These are phyloP conservation scores for Vaccinium corymbosum DNA, from an alignment of 148 eudicot species.

Conservation along the genomic window DNA sequence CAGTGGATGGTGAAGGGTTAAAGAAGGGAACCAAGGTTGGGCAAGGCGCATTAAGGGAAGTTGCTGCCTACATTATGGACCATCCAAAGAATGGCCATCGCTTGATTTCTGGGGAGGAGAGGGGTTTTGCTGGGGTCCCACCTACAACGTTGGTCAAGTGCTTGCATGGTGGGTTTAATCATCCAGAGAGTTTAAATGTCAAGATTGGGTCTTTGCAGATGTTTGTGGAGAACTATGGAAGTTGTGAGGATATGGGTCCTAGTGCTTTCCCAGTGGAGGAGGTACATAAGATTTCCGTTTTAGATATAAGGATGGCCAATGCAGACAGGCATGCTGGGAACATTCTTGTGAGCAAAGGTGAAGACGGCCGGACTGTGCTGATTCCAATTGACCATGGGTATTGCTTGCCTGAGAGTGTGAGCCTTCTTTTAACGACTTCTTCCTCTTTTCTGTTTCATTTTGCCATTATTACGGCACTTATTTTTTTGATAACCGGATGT, in stretches of 20 bases:
- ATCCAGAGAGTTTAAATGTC: slow-evolving; percentile 42
- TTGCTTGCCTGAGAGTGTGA: slow-evolving; percentile 92
- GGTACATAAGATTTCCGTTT: slow-evolving; percentile 86
- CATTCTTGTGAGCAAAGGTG: slow-evolving; percentile 66
- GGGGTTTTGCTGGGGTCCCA: slow-evolving; percentile 90
- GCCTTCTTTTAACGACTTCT: slow-evolving; percentile 19
- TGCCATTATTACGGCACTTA: background rate
- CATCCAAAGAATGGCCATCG: slow-evolving; percentile 75
- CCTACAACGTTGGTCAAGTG: slow-evolving; percentile 69
- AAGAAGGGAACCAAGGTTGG: slow-evolving; percentile 93
- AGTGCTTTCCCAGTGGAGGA: slow-evolving; percentile 73
- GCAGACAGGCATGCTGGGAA: slow-evolving; percentile 97
- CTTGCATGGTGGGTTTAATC: slow-evolving; percentile 67
- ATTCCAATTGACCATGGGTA: slow-evolving; percentile 97
- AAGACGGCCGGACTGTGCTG: slow-evolving; percentile 48
- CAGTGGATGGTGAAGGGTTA: slow-evolving; percentile 87
- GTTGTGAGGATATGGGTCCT: slow-evolving; percentile 96
- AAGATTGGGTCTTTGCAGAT: slow-evolving; percentile 89
- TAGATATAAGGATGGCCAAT: slow-evolving; percentile 93
- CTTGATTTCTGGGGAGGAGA: slow-evolving; percentile 48
- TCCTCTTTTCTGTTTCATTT: background rate
- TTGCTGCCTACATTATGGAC: slow-evolving; percentile 82
- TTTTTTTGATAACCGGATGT: too few species aligned
- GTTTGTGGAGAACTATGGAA: slow-evolving; percentile 77
- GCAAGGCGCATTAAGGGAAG: slow-evolving; percentile 88